Evolutionary conservation across 164 flowering plant species (phyloP), one percentile per base, ranked within the genome.

Genomic region (Brasenia schreberi): DNA sequence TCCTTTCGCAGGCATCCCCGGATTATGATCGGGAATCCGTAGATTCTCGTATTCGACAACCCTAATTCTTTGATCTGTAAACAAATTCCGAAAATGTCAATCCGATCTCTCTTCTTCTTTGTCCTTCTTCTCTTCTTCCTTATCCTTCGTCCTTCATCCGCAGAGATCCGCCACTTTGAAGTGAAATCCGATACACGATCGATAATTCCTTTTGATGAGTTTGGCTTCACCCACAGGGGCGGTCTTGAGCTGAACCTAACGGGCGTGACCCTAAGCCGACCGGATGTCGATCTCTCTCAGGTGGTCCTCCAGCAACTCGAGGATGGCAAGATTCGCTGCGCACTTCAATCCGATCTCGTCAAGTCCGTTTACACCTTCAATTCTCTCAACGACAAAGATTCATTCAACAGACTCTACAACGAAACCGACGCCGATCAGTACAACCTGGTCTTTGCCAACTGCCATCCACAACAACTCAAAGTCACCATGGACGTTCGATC

Each of bases 211-310:
- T 83, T 94, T 77, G 96, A 87, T 69, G 89, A 87, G 66, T 89
- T 89, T 79, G 99, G 99, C 0, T 94, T 89, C 89, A 85, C 96
- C 42, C 88, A 81, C 77, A 60, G 66, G 16, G 97, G 97, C 45
- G 82, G 75, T 10, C 84, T 91, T 64, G 90, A 86, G 68, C 95
- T 91, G 76, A 81, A 80, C 72, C 83, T 87, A 72, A 73, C 95
- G 11, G 63, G 72, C 11, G 76, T 90, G 83, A 58, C 73, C 33
- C 67, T 84, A 72, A 79, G 93, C 7, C 73, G 43, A 59, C 80
- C 83, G 43, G 77, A 77, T 3, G 70, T 69, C 27, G 89, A 85
- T 23, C 81, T 79, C 65, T 72, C 84, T 61, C 73, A 68, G 59
- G 52, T 94, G 23, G 4, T 33, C 4, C 39, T 33, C 4, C 39